Base-by-base conservation (phyloP, 2,329 filamentous ascomycete species). In the Trichophyton mentagrophytes region DNA sequence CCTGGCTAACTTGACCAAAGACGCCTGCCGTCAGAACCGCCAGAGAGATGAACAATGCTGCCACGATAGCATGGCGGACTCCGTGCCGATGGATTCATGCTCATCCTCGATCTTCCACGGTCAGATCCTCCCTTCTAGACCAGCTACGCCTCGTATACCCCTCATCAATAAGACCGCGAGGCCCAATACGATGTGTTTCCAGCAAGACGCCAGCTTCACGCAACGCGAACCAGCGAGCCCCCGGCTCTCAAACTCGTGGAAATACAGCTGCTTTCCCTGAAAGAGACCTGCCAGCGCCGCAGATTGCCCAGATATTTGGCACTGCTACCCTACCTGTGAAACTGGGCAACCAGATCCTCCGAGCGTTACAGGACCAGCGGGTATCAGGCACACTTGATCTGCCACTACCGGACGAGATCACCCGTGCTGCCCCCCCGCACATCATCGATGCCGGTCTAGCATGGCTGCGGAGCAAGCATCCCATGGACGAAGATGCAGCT, bases 401-500 rank as follows among this genome's bases (percentile, higher is more conserved):
- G 13, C 71, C 74, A 17, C 67, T 79, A 3, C 74, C 76, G 3
- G 64, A 65, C 27, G 74, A 77, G 58, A 69, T 77, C 38, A 67
- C 66, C 57, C 65, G 67, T n/a, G 62, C 67, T 11, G 66, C 73
- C 20, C 69, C 68, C 20, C 63, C 71, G 27, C 64, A 69, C 20
- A 69, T 71, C 38, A 67, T 76, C 8, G 68, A 73, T 42, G 66
- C 65, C 13, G 74, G 71, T 1, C 64, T 79, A 42, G 61, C 70
- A 47, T 79, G 75, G 71, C 68, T 79, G 4, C 74, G 77, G 15
- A 61, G 63, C 20, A 70, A 73, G 13, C 73, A 76, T 33, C 75
- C 76, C 0, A 61, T 79, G 11, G 77, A 79, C 25, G 77, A 79
- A 64, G 77, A 79, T 64, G 75, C 74, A 5, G 77, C 77, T 2